phyloP scores from a whole-genome alignment of 2,329 filamentous ascomycete species.

The Pseudocercospora vitis region DNA sequence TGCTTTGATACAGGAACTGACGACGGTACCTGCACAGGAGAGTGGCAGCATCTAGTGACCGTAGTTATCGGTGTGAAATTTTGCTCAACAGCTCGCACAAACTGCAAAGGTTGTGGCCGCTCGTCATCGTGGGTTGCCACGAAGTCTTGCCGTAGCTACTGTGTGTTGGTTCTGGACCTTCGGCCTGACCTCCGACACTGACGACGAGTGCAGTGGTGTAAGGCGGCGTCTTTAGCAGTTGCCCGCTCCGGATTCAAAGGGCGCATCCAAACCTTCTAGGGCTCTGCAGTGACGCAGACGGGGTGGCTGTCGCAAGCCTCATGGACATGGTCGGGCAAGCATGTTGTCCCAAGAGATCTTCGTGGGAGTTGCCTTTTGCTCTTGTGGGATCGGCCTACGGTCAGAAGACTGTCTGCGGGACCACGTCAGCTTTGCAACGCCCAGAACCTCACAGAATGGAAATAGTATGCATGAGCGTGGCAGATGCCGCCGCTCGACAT shows the following conservation, averaged over 20 bases:
- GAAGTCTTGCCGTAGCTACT: background rate
- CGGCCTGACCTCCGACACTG: constrained; percentile 5
- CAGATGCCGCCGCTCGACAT: background rate
- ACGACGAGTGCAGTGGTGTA: constrained; percentile 3
- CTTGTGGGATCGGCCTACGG: constrained; percentile 18
- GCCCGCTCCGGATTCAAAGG: constrained; percentile 1
- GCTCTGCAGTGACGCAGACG: constrained; percentile 17
- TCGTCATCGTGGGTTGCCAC: background rate
- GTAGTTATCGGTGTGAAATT: background rate
- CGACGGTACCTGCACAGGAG: constrained; percentile 20
- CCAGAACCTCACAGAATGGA: constrained; percentile 8
- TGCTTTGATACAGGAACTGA: constrained; percentile 22
- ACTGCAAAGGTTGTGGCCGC: background rate
- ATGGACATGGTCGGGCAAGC: constrained; percentile 14
- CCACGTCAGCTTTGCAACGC: constrained; percentile 23
- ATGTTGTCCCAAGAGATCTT: constrained; percentile 20
- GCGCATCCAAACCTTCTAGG: background rate
- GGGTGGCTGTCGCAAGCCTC: constrained; percentile 18
- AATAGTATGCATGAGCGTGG: constrained; percentile 2
- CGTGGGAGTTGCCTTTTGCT: constrained; percentile 11
- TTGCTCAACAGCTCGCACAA: constrained; percentile 2
- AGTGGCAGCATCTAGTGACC: constrained; percentile 4
- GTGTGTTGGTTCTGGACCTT: background rate
- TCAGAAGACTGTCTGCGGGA: constrained; percentile 23
- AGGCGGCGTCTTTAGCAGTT: background rate